A percentile compares a stretch with the other conserved stretches of the same genome.
These are phyloP conservation scores for Talaromyces albobiverticillius DNA, from an alignment of 2,329 filamentous ascomycete genomes.

Conservation along the genomic window DNA sequence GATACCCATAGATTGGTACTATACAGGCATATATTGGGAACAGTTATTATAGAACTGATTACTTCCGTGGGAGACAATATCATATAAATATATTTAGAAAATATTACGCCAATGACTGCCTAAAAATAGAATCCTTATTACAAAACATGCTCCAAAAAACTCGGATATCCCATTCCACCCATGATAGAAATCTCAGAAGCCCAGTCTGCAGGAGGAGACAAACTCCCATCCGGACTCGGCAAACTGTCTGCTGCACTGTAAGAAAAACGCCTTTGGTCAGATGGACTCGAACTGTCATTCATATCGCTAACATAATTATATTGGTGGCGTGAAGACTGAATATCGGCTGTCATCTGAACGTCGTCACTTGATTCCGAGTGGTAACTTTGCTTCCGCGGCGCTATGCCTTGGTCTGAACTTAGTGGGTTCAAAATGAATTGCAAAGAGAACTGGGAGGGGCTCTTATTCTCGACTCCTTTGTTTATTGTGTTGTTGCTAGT, in stretches of 20 bases:
- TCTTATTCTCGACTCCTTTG: neutral
- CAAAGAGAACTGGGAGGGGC: conserved; percentile 3
- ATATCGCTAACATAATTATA: neutral
- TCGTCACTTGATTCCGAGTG: neutral
- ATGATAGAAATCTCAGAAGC: conserved; percentile 9
- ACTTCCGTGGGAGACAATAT: no score
- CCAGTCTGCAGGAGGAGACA: conserved; percentile 6
- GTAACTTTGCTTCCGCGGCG: neutral
- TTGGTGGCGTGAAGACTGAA: neutral
- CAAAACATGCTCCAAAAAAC: conserved; percentile 1
- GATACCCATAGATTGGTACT: no score
- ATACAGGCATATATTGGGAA: no score
- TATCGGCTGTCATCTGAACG: neutral
- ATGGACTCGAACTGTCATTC: neutral
- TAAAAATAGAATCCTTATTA: neutral
- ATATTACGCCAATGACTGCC: no score
- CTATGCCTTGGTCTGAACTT: conserved; percentile 1
- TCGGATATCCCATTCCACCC: conserved; percentile 9
- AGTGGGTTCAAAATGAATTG: conserved; percentile 9
- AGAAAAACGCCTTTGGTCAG: neutral
- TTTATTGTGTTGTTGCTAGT: neutral
- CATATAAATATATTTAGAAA: no score
- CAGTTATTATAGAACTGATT: no score
- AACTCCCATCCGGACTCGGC: neutral
- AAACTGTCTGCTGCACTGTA: conserved; percentile 1